phyloP scores from a whole-genome alignment of 441 rosid species.

The Populus hybrid region DNA sequence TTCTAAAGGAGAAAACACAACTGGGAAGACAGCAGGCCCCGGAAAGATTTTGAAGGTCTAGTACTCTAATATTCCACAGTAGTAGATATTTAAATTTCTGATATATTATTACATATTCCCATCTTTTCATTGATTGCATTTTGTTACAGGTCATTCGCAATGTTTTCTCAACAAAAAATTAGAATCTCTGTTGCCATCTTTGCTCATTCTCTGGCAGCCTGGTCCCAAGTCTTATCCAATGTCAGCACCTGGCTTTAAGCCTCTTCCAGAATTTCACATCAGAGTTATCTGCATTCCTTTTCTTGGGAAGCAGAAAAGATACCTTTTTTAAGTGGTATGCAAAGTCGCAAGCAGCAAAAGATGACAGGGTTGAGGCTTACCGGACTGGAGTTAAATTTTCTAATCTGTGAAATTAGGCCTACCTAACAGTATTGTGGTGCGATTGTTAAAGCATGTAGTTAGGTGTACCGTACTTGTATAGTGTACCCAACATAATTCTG shows the following conservation, averaged over 20 bases:
- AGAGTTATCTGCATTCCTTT: background rate
- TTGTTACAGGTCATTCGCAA: too few species aligned
- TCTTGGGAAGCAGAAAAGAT: background rate
- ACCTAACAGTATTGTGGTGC: background rate
- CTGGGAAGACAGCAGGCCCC: too few species aligned
- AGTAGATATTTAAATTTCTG: too few species aligned
- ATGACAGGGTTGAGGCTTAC: background rate
- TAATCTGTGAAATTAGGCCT: background rate
- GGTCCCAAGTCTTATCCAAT: background rate
- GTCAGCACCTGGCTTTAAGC: slow-evolving; percentile 9
- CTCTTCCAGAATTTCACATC: background rate
- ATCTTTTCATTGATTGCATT: too few species aligned
- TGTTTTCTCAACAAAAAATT: background rate
- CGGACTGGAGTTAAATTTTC: background rate
- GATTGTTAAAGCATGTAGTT: too few species aligned
- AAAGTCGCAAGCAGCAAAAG: background rate
- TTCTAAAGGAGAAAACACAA: background rate
- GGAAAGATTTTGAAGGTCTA: too few species aligned
- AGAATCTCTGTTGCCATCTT: background rate
- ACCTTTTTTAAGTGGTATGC: background rate
- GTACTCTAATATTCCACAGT: too few species aligned
- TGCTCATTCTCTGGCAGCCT: background rate
- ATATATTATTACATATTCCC: too few species aligned
- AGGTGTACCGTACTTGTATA: too few species aligned
- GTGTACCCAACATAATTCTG: too few species aligned